Conservation (phyloP, 2,329 filamentous ascomycete species). For the Aspergillus felis region DNA sequence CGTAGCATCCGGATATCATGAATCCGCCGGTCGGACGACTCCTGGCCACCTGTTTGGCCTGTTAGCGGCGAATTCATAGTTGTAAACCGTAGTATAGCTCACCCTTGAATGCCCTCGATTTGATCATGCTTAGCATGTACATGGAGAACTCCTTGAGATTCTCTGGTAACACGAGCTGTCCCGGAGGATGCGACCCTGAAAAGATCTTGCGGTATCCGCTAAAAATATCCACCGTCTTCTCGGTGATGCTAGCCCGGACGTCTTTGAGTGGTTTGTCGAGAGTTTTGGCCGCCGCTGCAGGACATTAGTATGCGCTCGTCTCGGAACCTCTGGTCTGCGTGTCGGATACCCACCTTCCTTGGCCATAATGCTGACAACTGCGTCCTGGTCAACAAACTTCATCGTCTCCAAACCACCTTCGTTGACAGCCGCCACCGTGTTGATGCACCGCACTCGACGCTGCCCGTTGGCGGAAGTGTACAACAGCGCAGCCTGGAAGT, state of each 20-base stretch:
- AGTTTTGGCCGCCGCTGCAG: slow-evolving; percentile 72
- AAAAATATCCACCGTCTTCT: slow-evolving; percentile 89
- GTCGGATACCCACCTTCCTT: slow-evolving; percentile 61
- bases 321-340: neutral
- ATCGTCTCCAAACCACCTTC: slow-evolving; percentile 78
- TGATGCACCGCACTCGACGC: slow-evolving; percentile 85
- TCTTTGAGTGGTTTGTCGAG: slow-evolving; percentile 76
- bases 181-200: slow-evolving; percentile 78
- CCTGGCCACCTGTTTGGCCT: slow-evolving; percentile 61
- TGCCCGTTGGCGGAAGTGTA: slow-evolving; percentile 91
- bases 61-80: slow-evolving; percentile 6
- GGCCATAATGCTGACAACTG: slow-evolving; percentile 79
- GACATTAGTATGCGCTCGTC: slow-evolving; percentile 17
- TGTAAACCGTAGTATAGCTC: slow-evolving; percentile 8
- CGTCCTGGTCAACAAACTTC: slow-evolving; percentile 94
- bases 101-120: slow-evolving; percentile 86
- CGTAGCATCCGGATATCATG: slow-evolving; percentile 90
- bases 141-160: slow-evolving; percentile 94
- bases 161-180: slow-evolving; percentile 91
- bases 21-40: slow-evolving; percentile 83
- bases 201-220: slow-evolving; percentile 92
- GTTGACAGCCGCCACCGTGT: slow-evolving; percentile 87
- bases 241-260: slow-evolving; percentile 74
- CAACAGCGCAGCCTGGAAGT: slow-evolving; percentile 92
- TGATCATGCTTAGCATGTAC: slow-evolving; percentile 87